Conservation (phyloP, 2,329 filamentous ascomycete species). For the Arthrobotrys iridis region DNA sequence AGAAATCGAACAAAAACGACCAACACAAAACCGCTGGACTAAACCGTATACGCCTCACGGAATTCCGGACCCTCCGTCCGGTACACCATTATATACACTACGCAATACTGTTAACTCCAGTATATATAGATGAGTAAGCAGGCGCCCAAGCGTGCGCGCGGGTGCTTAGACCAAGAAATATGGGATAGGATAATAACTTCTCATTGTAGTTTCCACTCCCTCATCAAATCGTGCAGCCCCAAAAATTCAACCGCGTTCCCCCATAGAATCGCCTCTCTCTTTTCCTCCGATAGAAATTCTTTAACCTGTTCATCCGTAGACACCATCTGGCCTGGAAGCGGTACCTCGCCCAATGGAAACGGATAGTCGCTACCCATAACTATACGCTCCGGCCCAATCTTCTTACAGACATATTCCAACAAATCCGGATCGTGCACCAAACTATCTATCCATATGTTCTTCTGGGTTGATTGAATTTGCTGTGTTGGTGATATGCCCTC, state of each 20-base stretch:
- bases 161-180: too few species aligned
- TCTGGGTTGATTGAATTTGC: slow-evolving; percentile 57
- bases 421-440: slow-evolving; percentile 61
- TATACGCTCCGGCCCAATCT: slow-evolving; percentile 59
- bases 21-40: too few species aligned
- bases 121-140: too few species aligned
- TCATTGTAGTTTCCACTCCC: slow-evolving; percentile 27
- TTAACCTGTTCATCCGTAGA: slow-evolving; percentile 58
- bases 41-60: too few species aligned
- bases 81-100: too few species aligned
- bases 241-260: slow-evolving; percentile 60
- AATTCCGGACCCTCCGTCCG: too few species aligned
- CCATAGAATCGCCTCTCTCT: slow-evolving; percentile 59
- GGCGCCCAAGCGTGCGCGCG: too few species aligned
- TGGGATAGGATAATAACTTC: too few species aligned
- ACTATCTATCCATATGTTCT: slow-evolving; percentile 60
- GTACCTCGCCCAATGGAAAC: slow-evolving; percentile 61
- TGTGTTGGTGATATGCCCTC: slow-evolving; percentile 59
- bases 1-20: too few species aligned
- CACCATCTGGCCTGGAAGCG: slow-evolving; percentile 60
- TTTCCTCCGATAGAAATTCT: slow-evolving; percentile 59
- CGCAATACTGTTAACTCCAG: too few species aligned
- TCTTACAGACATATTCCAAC: slow-evolving; percentile 60
- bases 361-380: slow-evolving; percentile 61
- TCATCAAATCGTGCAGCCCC: slow-evolving; percentile 58